Conservation (phyloP, 208 protist genomes). For the Leishmania amazonensis region DNA sequence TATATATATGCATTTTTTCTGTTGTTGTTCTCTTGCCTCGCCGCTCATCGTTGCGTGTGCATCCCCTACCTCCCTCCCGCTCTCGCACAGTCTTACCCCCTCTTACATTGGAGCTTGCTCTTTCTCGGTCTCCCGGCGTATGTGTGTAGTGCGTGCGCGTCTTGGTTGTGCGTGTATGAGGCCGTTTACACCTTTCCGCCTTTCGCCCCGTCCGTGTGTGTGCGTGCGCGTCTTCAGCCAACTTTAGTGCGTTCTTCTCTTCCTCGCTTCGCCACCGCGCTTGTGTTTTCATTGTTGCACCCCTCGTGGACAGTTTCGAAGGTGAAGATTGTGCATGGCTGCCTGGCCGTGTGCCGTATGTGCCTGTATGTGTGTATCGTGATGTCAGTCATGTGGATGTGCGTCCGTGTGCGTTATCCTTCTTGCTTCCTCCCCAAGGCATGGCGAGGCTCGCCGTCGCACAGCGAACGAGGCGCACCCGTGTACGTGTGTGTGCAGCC, state of each 20-base stretch:
- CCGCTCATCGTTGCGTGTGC: not conserved
- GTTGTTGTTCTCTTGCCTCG: not conserved
- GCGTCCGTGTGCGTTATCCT: not conserved
- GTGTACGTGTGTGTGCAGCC: not conserved
- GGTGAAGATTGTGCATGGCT: not conserved
- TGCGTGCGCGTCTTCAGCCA: not conserved
- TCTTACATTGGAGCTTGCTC: not conserved
- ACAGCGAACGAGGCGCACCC: too few relatives aligned
- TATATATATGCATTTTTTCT: not conserved
- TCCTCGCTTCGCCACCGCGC: not conserved
- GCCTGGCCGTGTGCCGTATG: not conserved
- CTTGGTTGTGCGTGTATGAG: not conserved
- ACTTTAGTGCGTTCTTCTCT: not conserved
- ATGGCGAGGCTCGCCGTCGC: too few relatives aligned
- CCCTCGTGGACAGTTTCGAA: not conserved
- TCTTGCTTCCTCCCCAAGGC: not conserved
- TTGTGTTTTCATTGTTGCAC: not conserved
- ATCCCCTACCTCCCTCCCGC: not conserved
- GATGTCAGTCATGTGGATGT: not conserved
- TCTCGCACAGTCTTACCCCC: not conserved
- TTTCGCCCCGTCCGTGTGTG: not conserved
- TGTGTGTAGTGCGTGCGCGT: not conserved
- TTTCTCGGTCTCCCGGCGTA: not conserved
- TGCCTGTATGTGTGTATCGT: not conserved
- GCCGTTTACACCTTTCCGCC: not conserved